These are phyloP conservation scores for Paecilomyces variotii DNA, from an alignment of 2,329 filamentous ascomycete genomes.

Conservation along the genomic window DNA sequence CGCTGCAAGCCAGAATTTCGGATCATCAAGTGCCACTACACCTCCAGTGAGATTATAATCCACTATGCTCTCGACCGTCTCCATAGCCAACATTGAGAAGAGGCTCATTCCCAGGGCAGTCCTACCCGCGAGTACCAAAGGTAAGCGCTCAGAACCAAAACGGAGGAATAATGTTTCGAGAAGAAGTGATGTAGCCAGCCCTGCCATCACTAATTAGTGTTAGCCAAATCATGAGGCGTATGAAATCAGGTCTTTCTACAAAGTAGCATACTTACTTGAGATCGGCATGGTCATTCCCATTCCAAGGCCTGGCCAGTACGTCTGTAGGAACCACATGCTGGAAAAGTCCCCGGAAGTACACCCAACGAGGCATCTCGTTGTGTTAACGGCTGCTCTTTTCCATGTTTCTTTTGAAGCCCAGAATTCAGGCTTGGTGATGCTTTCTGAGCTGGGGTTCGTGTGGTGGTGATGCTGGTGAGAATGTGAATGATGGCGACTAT, in stretches of 20 bases:
- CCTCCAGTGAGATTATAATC: constrained; percentile 51
- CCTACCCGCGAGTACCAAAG: constrained; percentile 40
- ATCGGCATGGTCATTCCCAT: constrained; percentile 45
- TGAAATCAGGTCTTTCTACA: neutral
- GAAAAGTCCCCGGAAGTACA: constrained; percentile 52
- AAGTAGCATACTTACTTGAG: constrained; percentile 35
- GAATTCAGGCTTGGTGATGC: constrained; percentile 15
- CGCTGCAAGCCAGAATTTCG: constrained; percentile 46
- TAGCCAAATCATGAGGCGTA: neutral
- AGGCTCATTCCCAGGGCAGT: constrained; percentile 53
- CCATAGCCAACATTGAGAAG: constrained; percentile 54
- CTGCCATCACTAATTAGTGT: constrained; percentile 40
- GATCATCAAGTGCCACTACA: constrained; percentile 38
- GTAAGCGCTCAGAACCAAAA: constrained; percentile 40
- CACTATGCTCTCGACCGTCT: constrained; percentile 46
- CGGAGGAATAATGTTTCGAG: constrained; percentile 47
- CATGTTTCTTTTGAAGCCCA: constrained; percentile 35
- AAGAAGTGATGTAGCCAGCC: constrained; percentile 44
- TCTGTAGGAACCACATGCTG: constrained; percentile 48
- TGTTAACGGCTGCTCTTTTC: constrained; percentile 48
- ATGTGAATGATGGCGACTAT: too few relatives aligned
- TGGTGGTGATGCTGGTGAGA: constrained; percentile 8
- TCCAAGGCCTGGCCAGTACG: constrained; percentile 39
- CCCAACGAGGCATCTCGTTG: constrained; percentile 47
- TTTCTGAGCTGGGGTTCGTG: neutral